A percentile compares a stretch with the other conserved stretches of the same genome.
Conservation (phyloP, 345 rosid species). For the Eucalyptus rudis region DNA sequence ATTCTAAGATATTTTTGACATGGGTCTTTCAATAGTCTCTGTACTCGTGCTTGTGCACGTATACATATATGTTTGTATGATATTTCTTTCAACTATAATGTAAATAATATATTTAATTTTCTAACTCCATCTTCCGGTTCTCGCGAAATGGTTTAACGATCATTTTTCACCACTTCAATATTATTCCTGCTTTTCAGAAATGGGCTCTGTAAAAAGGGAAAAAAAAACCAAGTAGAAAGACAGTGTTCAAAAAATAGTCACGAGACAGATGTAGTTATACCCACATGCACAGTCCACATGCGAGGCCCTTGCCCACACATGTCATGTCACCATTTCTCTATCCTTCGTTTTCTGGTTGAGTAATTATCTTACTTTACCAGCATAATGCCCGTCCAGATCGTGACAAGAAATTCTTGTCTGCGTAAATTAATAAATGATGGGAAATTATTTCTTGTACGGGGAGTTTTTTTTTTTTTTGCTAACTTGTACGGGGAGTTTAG, state of each 20-base stretch:
- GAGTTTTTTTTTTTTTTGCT: background rate
- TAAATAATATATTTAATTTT: background rate
- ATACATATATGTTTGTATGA: background rate
- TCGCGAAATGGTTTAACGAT: background rate
- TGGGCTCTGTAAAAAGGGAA: background rate
- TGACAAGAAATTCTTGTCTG: background rate
- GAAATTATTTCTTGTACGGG: background rate
- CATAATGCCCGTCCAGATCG: background rate
- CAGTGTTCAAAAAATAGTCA: background rate
- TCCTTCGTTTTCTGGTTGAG: background rate
- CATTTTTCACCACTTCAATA: background rate
- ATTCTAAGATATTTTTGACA: background rate
- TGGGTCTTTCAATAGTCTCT: background rate
- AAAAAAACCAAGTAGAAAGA: background rate
- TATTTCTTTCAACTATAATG: background rate
- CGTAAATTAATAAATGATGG: background rate
- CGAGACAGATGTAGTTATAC: background rate
- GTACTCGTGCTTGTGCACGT: background rate
- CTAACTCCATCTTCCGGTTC: background rate
- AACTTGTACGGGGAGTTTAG: background rate
- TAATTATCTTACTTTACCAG: background rate
- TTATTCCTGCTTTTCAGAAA: background rate
- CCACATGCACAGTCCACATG: background rate
- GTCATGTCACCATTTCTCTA: background rate
- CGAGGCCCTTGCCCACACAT: background rate